Percentiles rank a stretch among this genome's conserved stretches.
Evolutionary conservation across 257 asterid genomes (phyloP).

Genomic region (Solanum chilense): DNA sequence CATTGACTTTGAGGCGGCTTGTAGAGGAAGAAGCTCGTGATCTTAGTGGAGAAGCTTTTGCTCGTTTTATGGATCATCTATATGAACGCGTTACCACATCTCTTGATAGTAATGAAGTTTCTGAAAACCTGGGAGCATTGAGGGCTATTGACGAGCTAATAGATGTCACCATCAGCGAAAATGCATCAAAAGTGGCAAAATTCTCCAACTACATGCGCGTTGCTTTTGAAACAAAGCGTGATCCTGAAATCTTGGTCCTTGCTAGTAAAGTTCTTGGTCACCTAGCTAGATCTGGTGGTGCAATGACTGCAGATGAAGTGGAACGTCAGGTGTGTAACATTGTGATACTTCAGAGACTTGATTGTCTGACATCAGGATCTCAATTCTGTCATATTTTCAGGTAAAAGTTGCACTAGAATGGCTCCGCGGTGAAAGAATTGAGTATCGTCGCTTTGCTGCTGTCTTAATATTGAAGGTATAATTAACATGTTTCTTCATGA

Average conservation of each 20-base stretch:
- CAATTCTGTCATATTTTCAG: conserved; percentile 34
- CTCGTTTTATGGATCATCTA: conserved; percentile 85
- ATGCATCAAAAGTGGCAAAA: conserved; percentile 85
- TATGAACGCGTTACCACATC: conserved; percentile 74
- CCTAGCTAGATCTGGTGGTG: conserved; percentile 99
- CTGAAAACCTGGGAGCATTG: conserved; percentile 91
- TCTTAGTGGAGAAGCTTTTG: conserved; percentile 75
- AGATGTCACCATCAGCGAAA: conserved; percentile 82
- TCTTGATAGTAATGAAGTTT: conserved; percentile 73
- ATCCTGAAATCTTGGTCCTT: conserved; percentile 72
- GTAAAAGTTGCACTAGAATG: conserved; percentile 82
- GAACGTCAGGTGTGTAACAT: conserved; percentile 64
- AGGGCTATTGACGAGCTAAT: conserved; percentile 96
- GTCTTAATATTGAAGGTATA: conserved; percentile 87
- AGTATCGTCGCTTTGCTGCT: conserved; percentile 92
- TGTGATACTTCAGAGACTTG: conserved; percentile 2
- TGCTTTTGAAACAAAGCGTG: conserved; percentile 87
- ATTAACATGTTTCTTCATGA: neutral
- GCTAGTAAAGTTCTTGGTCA: conserved; percentile 95
- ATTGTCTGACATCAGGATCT: neutral
- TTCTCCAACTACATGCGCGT: conserved; percentile 78
- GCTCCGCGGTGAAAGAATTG: conserved; percentile 94
- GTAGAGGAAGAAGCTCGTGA: conserved; percentile 91
- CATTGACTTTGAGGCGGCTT: conserved; percentile 57
- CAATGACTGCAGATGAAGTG: conserved; percentile 99